Percentiles rank a stretch among this genome's conserved stretches.
Conservation (phyloP, 768 basidiomycete genomes). For the Tylopilus subfusipes region DNA sequence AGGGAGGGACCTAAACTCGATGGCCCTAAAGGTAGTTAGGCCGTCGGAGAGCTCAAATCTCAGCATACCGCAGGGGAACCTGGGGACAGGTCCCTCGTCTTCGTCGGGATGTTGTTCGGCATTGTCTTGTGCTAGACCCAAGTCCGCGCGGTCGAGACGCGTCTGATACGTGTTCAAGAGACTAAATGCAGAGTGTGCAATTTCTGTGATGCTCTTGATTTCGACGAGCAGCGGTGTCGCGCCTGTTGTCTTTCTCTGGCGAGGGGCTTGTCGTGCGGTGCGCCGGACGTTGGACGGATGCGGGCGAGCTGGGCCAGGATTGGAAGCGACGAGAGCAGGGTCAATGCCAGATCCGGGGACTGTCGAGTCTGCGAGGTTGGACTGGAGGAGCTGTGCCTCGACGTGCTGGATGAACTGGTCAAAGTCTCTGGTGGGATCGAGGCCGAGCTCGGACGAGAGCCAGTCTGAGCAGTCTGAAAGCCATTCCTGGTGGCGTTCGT, state of each 20-base stretch:
- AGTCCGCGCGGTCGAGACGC: slow-evolving; percentile 55
- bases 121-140: slow-evolving; percentile 37
- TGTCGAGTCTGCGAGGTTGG: slow-evolving; percentile 72
- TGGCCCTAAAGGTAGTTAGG: slow-evolving; percentile 58
- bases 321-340: slow-evolving; percentile 17
- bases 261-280: slow-evolving; percentile 1
- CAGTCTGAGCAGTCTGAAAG: slow-evolving; percentile 68
- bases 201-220: slow-evolving; percentile 73
- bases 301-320: slow-evolving; percentile 4
- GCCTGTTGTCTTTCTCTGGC: slow-evolving; percentile 28
- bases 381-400: slow-evolving; percentile 65
- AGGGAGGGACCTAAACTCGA: slow-evolving; percentile 71
- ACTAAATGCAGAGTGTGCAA: slow-evolving; percentile 78
- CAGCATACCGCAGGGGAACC: slow-evolving; percentile 79
- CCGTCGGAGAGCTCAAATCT: slow-evolving; percentile 78
- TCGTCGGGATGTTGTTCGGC: slow-evolving; percentile 48
- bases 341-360: slow-evolving; percentile 61
- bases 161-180: slow-evolving; percentile 68
- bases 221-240: slow-evolving; percentile 65
- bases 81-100: slow-evolving; percentile 74
- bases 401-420: slow-evolving; percentile 52
- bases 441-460: slow-evolving; percentile 46
- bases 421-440: slow-evolving; percentile 47
- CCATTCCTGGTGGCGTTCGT: slow-evolving; percentile 55
- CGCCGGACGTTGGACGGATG: slow-evolving; percentile 4